Conservation (phyloP, 2,329 filamentous ascomycete genomes). For the Sphaceloma murrayae region DNA sequence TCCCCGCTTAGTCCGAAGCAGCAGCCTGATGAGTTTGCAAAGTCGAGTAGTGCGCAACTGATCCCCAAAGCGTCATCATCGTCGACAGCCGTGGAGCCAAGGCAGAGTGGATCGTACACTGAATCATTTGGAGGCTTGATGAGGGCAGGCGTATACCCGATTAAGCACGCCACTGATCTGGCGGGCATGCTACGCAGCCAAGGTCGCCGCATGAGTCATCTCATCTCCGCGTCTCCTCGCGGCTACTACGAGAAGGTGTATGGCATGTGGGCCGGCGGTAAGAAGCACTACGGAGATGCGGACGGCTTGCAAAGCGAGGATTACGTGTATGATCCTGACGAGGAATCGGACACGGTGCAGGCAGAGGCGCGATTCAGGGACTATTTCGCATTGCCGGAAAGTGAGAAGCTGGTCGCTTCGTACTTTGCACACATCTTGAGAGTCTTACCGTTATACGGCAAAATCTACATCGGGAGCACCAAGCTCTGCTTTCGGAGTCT, state of each 20-base stretch:
- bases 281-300: slow-evolving; percentile 75
- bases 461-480: slow-evolving; percentile 83
- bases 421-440: slow-evolving; percentile 91
- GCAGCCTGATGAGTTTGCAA: slow-evolving; percentile 6
- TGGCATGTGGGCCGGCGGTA: slow-evolving; percentile 89
- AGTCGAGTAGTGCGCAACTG: slow-evolving; percentile 5
- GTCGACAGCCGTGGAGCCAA: slow-evolving; percentile 3
- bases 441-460: slow-evolving; percentile 85
- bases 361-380: slow-evolving; percentile 64
- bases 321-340: slow-evolving; percentile 45
- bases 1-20: slow-evolving; percentile 5
- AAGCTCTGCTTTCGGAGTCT: slow-evolving; percentile 90
- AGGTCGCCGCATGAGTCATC: slow-evolving; percentile 68
- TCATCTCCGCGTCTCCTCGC: slow-evolving; percentile 60
- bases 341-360: slow-evolving; percentile 45
- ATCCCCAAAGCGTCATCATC: slow-evolving; percentile 1
- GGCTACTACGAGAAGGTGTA: slow-evolving; percentile 95
- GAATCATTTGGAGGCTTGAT: slow-evolving; percentile 48
- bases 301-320: slow-evolving; percentile 57
- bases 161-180: slow-evolving; percentile 63
- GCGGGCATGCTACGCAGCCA: slow-evolving; percentile 65
- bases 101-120: slow-evolving; percentile 14
- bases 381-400: slow-evolving; percentile 79
- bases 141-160: slow-evolving; percentile 42
- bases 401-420: slow-evolving; percentile 74